phyloP scores from a whole-genome alignment of 495 filamentous ascomycete genomes.

The Podospora appendiculata region DNA sequence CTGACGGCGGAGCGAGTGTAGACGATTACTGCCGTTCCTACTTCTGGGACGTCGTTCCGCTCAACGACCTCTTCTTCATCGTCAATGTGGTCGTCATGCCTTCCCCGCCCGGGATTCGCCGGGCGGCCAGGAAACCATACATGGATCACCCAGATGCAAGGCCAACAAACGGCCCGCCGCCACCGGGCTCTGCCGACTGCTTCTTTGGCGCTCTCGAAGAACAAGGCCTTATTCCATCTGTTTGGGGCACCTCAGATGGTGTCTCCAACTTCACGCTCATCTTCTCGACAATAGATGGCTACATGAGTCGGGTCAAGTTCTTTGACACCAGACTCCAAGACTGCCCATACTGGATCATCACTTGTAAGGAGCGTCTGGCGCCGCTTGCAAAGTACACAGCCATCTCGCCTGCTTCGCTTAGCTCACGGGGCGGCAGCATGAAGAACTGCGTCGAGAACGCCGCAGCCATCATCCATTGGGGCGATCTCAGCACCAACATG shows the following conservation, averaged over 20 bases:
- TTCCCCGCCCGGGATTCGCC: neutral
- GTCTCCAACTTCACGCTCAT: slow-evolving; percentile 15
- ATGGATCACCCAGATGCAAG: no score
- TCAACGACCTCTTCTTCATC: slow-evolving; percentile 14
- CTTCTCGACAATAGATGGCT: slow-evolving; percentile 11
- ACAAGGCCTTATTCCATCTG: no score
- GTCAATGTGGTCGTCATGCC: slow-evolving; percentile 15
- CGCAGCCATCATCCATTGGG: slow-evolving; percentile 19
- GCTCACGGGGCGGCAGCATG: neutral
- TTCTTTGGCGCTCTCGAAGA: no score
- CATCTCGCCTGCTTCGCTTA: neutral
- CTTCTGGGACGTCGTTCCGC: slow-evolving; percentile 10
- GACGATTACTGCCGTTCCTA: slow-evolving; percentile 2
- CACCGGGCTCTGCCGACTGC: no score
- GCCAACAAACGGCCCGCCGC: no score
- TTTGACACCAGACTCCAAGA: slow-evolving; percentile 17
- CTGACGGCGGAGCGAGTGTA: neutral
- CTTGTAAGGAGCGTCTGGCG: slow-evolving; percentile 2
- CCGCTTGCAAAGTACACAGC: slow-evolving; percentile 7
- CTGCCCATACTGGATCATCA: slow-evolving; percentile 10
- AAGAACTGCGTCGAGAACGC: slow-evolving; percentile 9
- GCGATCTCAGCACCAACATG: slow-evolving; percentile 1
- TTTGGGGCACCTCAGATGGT: neutral
- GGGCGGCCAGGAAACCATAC: no score
- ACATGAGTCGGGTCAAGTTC: slow-evolving; percentile 13